Evolutionary conservation across 1,139 yeast species (phyloP).

Genomic region (Sugiyamaella japonica): DNA sequence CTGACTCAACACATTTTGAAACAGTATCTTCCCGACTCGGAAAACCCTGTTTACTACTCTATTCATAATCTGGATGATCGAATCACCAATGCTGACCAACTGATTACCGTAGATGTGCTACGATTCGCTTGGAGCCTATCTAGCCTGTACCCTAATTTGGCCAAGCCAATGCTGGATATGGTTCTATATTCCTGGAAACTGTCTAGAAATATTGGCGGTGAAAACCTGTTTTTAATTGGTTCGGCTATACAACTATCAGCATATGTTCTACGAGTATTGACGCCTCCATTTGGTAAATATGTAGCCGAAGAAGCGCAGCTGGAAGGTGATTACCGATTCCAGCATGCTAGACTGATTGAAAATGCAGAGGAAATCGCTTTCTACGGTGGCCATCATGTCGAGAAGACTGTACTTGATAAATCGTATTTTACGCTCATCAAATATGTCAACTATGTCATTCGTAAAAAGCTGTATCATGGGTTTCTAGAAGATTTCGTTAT

Average conservation of each 20-base stretch:
- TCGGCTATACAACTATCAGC: conserved; percentile 81
- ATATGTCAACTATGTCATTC: conserved; percentile 74
- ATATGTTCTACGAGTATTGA: conserved; percentile 64
- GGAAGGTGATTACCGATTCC: conserved; percentile 82
- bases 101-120: conserved; percentile 76
- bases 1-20: conserved; percentile 65
- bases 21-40: conserved; percentile 58
- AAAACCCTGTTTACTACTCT: conserved; percentile 48
- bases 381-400: conserved; percentile 77
- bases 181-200: conserved; percentile 80
- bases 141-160: conserved; percentile 77
- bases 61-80: conserved; percentile 59
- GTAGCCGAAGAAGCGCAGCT: conserved; percentile 76
- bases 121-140: conserved; percentile 73
- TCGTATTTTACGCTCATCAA: conserved; percentile 80
- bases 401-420: conserved; percentile 72
- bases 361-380: conserved; percentile 87
- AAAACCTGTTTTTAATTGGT: conserved; percentile 81
- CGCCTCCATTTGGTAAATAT: conserved; percentile 87
- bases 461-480: conserved; percentile 79
- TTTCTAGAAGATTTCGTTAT: conserved; percentile 61
- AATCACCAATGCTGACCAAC: conserved; percentile 77
- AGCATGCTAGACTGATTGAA: conserved; percentile 77
- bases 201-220: conserved; percentile 72
- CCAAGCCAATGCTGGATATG: conserved; percentile 83